Evolutionary conservation across 2,329 filamentous ascomycete genomes (phyloP).

Genomic region (Hypoxylon sp.): DNA sequence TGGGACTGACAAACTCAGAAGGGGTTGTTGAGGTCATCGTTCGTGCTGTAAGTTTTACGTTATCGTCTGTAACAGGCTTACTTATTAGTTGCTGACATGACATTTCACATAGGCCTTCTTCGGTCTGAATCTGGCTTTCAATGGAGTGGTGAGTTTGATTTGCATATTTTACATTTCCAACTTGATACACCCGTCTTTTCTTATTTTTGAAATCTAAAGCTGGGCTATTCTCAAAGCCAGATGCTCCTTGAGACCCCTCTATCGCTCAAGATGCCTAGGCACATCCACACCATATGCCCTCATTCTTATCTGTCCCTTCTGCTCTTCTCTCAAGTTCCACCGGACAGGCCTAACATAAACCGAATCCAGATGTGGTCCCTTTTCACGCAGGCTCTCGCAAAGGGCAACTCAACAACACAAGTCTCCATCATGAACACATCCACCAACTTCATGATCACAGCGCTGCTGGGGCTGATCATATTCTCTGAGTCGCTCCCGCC

Average conservation of each 20-base stretch:
- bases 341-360: conserved; percentile 14
- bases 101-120: conserved; percentile 74
- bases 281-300: too few species aligned
- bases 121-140: conserved; percentile 80
- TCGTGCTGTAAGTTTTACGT: conserved; percentile 62
- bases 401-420: conserved; percentile 81
- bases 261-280: too few species aligned
- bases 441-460: conserved; percentile 84
- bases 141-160: conserved; percentile 71
- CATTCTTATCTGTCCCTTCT: neutral
- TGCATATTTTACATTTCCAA: too few species aligned
- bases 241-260: too few species aligned
- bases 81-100: neutral
- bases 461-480: conserved; percentile 77
- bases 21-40: conserved; percentile 64
- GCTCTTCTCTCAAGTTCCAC: neutral
- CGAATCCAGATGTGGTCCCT: conserved; percentile 80
- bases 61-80: neutral
- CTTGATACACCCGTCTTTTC: too few species aligned
- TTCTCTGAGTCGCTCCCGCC: conserved; percentile 80
- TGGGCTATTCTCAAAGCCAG: too few species aligned
- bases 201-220: too few species aligned
- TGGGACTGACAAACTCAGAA: conserved; percentile 62
- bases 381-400: conserved; percentile 83
- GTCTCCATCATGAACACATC: conserved; percentile 88